A percentile compares a stretch with the other conserved stretches of the same genome.
These are phyloP conservation scores for Cladophialophora psammophila DNA, from an alignment of 2,329 filamentous ascomycete species.

Conservation along the genomic window DNA sequence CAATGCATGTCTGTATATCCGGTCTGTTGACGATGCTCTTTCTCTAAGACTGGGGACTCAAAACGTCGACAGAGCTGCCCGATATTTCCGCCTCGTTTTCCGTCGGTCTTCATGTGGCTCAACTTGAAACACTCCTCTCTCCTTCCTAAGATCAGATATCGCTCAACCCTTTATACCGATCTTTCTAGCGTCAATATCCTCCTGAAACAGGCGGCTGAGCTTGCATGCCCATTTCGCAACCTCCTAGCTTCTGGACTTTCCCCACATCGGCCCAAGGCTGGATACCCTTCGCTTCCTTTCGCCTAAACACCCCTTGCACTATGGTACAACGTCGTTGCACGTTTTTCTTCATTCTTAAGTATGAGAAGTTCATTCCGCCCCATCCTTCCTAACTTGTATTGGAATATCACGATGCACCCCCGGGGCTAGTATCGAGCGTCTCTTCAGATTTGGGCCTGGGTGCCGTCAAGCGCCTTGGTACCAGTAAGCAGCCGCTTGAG, in stretches of 20 bases:
- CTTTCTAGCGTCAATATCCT: conserved; percentile 8
- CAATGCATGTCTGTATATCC: neutral
- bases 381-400: neutral
- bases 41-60: neutral
- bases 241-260: conserved; percentile 13
- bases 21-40: neutral
- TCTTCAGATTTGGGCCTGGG: conserved; percentile 9
- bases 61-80: neutral
- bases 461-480: neutral
- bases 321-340: conserved; percentile 4
- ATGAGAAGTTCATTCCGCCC: neutral
- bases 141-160: conserved; percentile 13
- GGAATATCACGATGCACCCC: neutral
- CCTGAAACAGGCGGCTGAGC: conserved; percentile 30
- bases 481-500: conserved; percentile 12
- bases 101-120: conserved; percentile 9
- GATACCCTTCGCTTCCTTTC: conserved; percentile 14
- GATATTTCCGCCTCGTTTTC: neutral
- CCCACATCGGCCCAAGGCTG: conserved; percentile 1
- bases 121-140: conserved; percentile 16
- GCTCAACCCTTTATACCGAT: neutral
- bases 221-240: conserved; percentile 11
- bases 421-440: neutral
- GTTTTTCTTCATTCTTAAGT: conserved; percentile 1
- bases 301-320: conserved; percentile 15